Evolutionary conservation across 257 asterid species (phyloP), one percentile per base, ranked within the genome.

Genomic region (Prunella vulgaris): DNA sequence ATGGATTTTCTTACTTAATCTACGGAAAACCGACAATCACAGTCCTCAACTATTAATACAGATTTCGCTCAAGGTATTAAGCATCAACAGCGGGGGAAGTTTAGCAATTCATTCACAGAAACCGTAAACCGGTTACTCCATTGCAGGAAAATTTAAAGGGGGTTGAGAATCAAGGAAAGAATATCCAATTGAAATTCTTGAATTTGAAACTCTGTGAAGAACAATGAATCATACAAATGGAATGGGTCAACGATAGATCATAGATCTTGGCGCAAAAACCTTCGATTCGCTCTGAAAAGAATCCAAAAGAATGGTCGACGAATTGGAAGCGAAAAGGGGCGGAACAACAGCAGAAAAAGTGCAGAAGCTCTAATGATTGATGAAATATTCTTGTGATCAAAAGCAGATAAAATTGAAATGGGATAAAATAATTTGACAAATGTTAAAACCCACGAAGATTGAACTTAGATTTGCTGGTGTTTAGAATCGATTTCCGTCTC

Each of bases 221-320:
- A 12, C 12, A 51, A n/a, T 18, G 13, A 62, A 40, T 46, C 52
- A 74, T 54, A 68, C 60, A 71, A 54, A n/a, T 32, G 46, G 58
- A 81, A 60, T 51, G 60, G 69, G 79, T 32, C 42, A 13, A 42
- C 28, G 37, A 68, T 49, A 48, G 71, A 74, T 72, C 60, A 74
- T 12, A 51, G 65, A 74, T 74, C 80, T 64, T n/a, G 70, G 77
- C 54, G 71, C 64, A 37, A 56, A 54, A 68, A 68, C 30, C 78
- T 54, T 69, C 60, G 69, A 76, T 76, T 69, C 60, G n/a, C 69
- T 13, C 10, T 13, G 15, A 27, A 66, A 73, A 60, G 61, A 37
- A 71, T 17, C 14, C 14, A 27, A 66, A 73, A 60, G 61, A 37
- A 71, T 17, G 68, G 53, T 73, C 14, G 63, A 48, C 27, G 74